A percentile compares a stretch with the other conserved stretches of the same genome.
Conservation (phyloP, 2,329 filamentous ascomycete species). For the Oidium heveae region DNA sequence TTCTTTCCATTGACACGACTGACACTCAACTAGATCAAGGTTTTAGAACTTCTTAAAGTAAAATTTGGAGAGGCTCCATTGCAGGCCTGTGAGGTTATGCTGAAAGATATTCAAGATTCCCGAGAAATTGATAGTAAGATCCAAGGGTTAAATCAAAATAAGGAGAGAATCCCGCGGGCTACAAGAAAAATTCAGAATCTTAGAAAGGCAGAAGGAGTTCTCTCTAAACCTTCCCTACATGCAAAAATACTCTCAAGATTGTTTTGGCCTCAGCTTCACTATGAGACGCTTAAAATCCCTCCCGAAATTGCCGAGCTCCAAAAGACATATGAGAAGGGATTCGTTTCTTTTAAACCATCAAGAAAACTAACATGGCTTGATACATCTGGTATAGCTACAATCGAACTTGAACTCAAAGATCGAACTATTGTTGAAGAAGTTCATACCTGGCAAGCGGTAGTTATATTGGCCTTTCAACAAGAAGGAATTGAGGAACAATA, state of each 20-base stretch:
- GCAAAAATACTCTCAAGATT: constrained; percentile 74
- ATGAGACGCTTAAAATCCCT: constrained; percentile 42
- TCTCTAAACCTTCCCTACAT: constrained; percentile 25
- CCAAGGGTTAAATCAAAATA: constrained; percentile 16
- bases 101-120: constrained; percentile 76
- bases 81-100: constrained; percentile 92
- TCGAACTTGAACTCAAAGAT: constrained; percentile 66
- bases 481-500: constrained; percentile 7
- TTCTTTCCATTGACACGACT: neutral
- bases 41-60: constrained; percentile 67
- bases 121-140: constrained; percentile 39
- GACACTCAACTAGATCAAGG: constrained; percentile 28
- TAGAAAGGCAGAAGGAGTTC: constrained; percentile 6
- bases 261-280: constrained; percentile 71
- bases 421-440: constrained; percentile 48
- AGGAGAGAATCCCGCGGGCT: constrained; percentile 10
- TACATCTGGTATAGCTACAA: constrained; percentile 51
- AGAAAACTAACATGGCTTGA: constrained; percentile 78
- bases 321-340: constrained; percentile 45
- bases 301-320: constrained; percentile 32
- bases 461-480: constrained; percentile 59
- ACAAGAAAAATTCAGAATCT: constrained; percentile 11
- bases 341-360: constrained; percentile 55
- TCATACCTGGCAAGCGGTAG: constrained; percentile 62
- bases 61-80: constrained; percentile 67